Conservation (phyloP, 2,329 filamentous ascomycete genomes). For the Thermothelomyces thermophilus region DNA sequence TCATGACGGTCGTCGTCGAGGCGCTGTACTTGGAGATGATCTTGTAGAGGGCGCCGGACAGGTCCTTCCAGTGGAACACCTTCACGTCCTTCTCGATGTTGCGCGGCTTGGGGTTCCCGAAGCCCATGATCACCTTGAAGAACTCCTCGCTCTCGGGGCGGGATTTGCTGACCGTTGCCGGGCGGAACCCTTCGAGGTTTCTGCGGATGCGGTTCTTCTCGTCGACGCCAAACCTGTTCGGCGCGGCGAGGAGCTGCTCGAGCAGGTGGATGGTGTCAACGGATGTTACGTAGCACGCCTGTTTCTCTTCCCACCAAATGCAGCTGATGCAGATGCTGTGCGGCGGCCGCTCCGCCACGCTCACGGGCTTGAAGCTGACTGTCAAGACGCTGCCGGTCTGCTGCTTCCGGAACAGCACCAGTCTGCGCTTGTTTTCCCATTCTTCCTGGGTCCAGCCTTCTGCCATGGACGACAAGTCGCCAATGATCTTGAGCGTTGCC, state of each 20-base stretch:
- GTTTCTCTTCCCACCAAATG: slow-evolving; percentile 92
- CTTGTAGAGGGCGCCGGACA: slow-evolving; percentile 84
- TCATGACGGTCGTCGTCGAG: slow-evolving; percentile 22
- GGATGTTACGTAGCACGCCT: slow-evolving; percentile 87
- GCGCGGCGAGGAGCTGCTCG: slow-evolving; percentile 73
- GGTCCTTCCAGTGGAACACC: slow-evolving; percentile 93
- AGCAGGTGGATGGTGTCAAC: slow-evolving; percentile 96
- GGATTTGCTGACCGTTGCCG: slow-evolving; percentile 86
- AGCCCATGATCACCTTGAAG: slow-evolving; percentile 98
- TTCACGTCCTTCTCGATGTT: slow-evolving; percentile 99
- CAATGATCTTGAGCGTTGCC: slow-evolving; percentile 75
- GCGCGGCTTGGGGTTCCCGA: slow-evolving; percentile 86
- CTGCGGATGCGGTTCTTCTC: slow-evolving; percentile 97
- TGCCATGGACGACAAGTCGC: slow-evolving; percentile 78
- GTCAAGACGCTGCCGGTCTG: slow-evolving; percentile 78
- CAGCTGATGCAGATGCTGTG: slow-evolving; percentile 94
- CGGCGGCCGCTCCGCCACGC: slow-evolving; percentile 68
- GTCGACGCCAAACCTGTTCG: slow-evolving; percentile 81
- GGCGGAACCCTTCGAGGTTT: slow-evolving; percentile 91
- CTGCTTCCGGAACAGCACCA: slow-evolving; percentile 81
- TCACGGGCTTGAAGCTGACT: slow-evolving; percentile 71
- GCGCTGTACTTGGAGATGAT: slow-evolving; percentile 92
- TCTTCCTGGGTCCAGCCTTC: slow-evolving; percentile 80
- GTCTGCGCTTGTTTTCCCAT: slow-evolving; percentile 66
- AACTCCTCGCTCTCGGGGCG: slow-evolving; percentile 92